phyloP scores from a whole-genome alignment of 768 basidiomycete species.

The Tricholoma matsutake region DNA sequence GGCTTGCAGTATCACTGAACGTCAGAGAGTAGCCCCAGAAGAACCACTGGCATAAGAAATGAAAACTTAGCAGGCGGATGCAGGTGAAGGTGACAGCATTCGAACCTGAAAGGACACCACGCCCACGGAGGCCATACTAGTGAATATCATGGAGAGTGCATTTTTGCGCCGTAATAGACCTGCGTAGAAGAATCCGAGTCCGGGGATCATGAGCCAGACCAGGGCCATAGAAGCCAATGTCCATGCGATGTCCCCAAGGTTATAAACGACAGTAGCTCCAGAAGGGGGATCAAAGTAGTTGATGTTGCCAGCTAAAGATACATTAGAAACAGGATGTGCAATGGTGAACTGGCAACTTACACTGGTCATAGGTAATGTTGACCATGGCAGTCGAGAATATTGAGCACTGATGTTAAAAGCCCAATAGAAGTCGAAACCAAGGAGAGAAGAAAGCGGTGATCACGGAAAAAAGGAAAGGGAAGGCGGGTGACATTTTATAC shows the following conservation, averaged over 20 bases:
- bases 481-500: not conserved
- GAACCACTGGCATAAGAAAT: constrained; percentile 64
- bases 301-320: constrained; percentile 35
- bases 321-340: no score
- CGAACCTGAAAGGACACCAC: constrained; percentile 83
- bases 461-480: not conserved
- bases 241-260: constrained; percentile 52
- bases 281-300: constrained; percentile 25
- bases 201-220: constrained; percentile 84
- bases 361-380: constrained; percentile 28
- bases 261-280: constrained; percentile 36
- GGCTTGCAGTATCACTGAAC: constrained; percentile 72
- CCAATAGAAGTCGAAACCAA: not conserved
- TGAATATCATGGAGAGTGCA: constrained; percentile 86
- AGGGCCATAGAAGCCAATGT: constrained; percentile 71
- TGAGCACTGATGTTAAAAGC: not conserved
- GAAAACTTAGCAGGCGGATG: not conserved
- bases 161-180: constrained; percentile 92
- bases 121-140: constrained; percentile 72
- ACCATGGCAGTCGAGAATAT: constrained; percentile 23
- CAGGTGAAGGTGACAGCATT: constrained; percentile 4
- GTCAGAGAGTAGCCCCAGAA: constrained; percentile 96
- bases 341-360: constrained; percentile 14
- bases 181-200: constrained; percentile 87
- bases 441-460: not conserved